phyloP scores from a whole-genome alignment of 371 early-diverging fungal species.

The Rhizopus stolonifer region DNA sequence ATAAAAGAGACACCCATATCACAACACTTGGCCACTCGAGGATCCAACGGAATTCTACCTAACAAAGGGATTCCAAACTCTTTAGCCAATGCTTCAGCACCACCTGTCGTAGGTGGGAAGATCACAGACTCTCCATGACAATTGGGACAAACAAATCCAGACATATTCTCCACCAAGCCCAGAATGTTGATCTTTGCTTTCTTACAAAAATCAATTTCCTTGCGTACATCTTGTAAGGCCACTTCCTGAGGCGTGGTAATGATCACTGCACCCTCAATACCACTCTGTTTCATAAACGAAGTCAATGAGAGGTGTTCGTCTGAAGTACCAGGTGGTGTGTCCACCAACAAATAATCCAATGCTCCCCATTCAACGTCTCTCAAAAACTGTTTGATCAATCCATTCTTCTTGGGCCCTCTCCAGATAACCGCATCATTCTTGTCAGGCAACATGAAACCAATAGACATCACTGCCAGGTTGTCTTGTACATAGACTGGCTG shows the following conservation, averaged over 20 bases:
- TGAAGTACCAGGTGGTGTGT: constrained; percentile 99
- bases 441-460: constrained; percentile 92
- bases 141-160: constrained; percentile 93
- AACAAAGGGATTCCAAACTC: constrained; percentile 77
- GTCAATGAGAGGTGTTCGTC: constrained; percentile 96
- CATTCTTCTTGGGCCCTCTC: constrained; percentile 97
- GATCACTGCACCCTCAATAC: constrained; percentile 89
- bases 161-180: constrained; percentile 99
- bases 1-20: constrained; percentile 87
- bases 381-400: constrained; percentile 95
- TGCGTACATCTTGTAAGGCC: constrained; percentile 93
- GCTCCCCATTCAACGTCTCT: constrained; percentile 94
- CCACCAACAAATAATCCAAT: constrained; percentile 93
- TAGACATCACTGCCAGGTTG: constrained; percentile 91
- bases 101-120: constrained; percentile 92
- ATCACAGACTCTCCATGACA: constrained; percentile 85
- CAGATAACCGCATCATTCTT: constrained; percentile 97
- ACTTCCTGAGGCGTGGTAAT: constrained; percentile 99
- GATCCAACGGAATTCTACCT: constrained; percentile 91
- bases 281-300: constrained; percentile 74
- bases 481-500: constrained; percentile 91
- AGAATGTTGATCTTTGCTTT: constrained; percentile 89
- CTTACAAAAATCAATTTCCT: constrained; percentile 94
- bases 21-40: constrained; percentile 78
- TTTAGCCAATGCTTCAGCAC: constrained; percentile 77